Conservation (phyloP, 768 basidiomycete species). For the Baorangia bicolor region DNA sequence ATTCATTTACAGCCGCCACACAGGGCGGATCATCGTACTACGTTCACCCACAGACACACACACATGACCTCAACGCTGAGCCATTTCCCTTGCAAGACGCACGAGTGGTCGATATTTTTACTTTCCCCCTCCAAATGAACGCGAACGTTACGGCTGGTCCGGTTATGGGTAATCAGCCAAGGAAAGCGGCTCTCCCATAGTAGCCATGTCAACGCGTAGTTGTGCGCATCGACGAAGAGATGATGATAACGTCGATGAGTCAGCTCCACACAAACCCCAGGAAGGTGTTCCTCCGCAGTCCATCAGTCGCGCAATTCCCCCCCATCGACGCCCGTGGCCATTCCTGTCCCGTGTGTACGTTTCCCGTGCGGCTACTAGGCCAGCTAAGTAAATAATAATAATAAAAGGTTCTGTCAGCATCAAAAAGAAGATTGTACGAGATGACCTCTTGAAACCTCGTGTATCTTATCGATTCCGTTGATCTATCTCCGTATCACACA, state of each 20-base stretch:
- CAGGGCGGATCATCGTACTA: conserved; percentile 7
- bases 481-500: conserved; percentile 14
- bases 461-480: conserved; percentile 22
- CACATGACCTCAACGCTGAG: background rate
- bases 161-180: background rate
- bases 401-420: background rate
- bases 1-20: conserved; percentile 15
- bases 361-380: background rate
- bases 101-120: background rate
- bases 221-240: conserved; percentile 1
- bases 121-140: conserved; percentile 1
- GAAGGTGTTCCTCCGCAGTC: background rate
- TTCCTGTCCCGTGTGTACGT: conserved; percentile 1
- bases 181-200: conserved; percentile 11
- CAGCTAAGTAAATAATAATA: too few species aligned
- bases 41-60: background rate
- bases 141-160: background rate
- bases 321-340: conserved; percentile 3
- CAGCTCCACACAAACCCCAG: conserved; percentile 13
- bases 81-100: background rate
- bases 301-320: background rate
- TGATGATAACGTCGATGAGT: background rate
- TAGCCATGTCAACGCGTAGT: conserved; percentile 18
- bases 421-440: background rate
- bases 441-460: conserved; percentile 9